phyloP scores from a whole-genome alignment of 192 early-diverging fungal species.

The Chytriomyces sp. region DNA sequence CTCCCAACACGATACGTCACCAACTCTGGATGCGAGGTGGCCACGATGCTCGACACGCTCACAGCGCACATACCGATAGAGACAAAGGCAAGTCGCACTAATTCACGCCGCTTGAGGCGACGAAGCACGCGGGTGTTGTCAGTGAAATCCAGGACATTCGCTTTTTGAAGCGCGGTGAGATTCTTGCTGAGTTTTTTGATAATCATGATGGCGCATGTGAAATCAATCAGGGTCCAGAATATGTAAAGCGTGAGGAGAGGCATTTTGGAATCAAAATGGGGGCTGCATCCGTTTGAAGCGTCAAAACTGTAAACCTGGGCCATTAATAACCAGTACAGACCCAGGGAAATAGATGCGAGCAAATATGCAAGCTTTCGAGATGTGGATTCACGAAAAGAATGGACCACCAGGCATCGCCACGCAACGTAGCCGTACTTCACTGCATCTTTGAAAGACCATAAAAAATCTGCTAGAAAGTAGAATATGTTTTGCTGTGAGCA shows the following conservation, averaged over 20 bases:
- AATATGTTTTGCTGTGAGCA: slow-evolving; percentile 6
- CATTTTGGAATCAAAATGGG: neutral
- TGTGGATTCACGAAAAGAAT: neutral
- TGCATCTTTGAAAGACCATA: slow-evolving; percentile 15
- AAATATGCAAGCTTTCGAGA: neutral
- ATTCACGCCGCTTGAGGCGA: neutral
- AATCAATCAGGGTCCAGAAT: slow-evolving; percentile 2
- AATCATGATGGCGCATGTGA: neutral
- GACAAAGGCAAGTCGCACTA: slow-evolving; percentile 1
- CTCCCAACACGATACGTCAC: neutral
- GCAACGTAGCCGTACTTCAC: slow-evolving; percentile 5
- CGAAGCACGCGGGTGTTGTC: neutral
- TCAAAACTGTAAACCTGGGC: neutral
- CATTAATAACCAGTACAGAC: slow-evolving; percentile 9
- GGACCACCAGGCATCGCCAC: neutral
- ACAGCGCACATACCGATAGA: neutral
- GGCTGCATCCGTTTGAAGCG: neutral
- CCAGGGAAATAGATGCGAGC: neutral
- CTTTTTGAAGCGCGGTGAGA: neutral
- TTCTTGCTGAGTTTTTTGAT: neutral
- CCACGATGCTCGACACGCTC: neutral
- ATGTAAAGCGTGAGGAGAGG: neutral
- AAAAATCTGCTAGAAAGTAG: slow-evolving; percentile 4
- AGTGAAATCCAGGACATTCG: neutral
- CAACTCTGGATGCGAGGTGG: neutral